phyloP scores from a whole-genome alignment of 371 early-diverging fungal species.

The Syncephalis fuscata region DNA sequence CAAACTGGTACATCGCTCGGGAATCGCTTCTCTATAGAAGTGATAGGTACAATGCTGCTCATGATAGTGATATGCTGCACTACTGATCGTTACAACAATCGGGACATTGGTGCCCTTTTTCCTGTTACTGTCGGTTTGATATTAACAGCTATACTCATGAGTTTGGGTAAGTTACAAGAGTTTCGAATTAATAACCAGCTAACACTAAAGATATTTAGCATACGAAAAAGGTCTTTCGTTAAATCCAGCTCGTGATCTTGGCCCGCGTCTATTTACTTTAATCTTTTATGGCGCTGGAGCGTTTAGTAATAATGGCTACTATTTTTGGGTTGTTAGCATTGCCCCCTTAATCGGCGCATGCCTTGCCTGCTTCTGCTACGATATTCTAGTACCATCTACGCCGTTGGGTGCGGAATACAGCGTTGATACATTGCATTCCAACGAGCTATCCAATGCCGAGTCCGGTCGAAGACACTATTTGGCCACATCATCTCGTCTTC shows the following conservation, averaged over 20 bases:
- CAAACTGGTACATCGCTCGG: not conserved
- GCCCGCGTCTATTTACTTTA: constrained; percentile 64
- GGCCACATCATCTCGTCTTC: too few species aligned
- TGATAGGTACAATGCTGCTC: not conserved
- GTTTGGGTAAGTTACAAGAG: too few species aligned
- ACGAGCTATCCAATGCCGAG: too few species aligned
- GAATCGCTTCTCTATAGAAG: not conserved
- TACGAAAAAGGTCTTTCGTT: constrained; percentile 63
- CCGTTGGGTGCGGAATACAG: too few species aligned
- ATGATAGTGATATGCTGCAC: not conserved
- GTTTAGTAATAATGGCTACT: not conserved
- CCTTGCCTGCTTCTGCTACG: not conserved
- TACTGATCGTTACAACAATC: too few species aligned
- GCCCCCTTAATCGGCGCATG: not conserved
- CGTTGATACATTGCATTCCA: too few species aligned
- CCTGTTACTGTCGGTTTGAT: too few species aligned
- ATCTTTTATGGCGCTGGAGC: constrained; percentile 7
- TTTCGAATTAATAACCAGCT: too few species aligned
- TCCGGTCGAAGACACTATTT: too few species aligned
- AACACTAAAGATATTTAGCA: constrained; percentile 9
- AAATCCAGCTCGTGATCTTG: constrained; percentile 82
- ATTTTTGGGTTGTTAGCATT: not conserved
- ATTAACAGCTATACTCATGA: too few species aligned
- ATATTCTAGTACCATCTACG: too few species aligned
- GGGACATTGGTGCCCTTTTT: too few species aligned